Base-by-base conservation (phyloP, 768 basidiomycete species). In the Grammothele lineata region DNA sequence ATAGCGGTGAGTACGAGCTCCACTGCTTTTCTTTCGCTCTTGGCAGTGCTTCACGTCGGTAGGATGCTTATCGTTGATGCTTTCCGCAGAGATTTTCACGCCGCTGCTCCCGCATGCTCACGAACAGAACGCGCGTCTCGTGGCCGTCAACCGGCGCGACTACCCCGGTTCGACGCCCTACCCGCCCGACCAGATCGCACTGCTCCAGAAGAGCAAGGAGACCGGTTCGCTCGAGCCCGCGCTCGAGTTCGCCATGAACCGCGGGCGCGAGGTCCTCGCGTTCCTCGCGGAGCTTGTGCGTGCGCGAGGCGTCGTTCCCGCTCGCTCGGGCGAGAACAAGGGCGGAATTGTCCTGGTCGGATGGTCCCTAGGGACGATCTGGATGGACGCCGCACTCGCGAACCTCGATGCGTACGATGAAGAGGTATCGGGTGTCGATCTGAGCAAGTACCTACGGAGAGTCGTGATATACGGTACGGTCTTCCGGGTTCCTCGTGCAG, bases 241-340 rank as follows among this genome's bases (percentile, higher is more conserved):
- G 27, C 27, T 7, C 15, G 24, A 26, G 18, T 24, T 47, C 37
- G 37, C 70, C 26, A 54, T 54, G 33, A 60, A 54, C 2, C 63
- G 67, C 1, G 70, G 63, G 3, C 45, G 55, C 7, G 71, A 75
- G 43, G 46, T 70, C 11, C 61, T 58, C 8, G 55, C 41, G 5
- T 70, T 71, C 48, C 56, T 74, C 18, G 61, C 55, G 21, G 45
- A 52, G n/a, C 61, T 73, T 40, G 66, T 72, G 18, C 17, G 55
- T 39, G 47, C 53, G 22, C 47, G 61, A 22, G 43, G 54, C 3
- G 51, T 72, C 7, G 66, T 67, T 7, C 56, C 52, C 0, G 7
- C 45, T 12, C 23, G 11, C 14, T 26, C 9, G 21, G 24, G 40
- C 1, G 41, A n/a, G 3, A 37, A 40, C n/a, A 25, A n/a, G 15